Conservation (phyloP, 1,284 basidiomycete genomes). For the Irpex rosettiformis region DNA sequence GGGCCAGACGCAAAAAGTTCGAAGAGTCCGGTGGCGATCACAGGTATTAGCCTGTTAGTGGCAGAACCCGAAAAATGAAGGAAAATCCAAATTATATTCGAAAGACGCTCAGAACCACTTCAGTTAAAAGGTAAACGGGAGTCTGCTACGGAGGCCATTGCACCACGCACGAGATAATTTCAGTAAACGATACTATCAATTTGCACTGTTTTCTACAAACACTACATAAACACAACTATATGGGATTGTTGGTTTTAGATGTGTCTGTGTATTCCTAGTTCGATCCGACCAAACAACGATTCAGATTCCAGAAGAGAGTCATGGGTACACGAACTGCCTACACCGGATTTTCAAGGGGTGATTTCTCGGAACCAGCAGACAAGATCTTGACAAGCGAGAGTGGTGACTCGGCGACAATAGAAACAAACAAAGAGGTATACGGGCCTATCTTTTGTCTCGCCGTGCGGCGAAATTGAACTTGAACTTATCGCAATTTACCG, state of each 20-base stretch:
- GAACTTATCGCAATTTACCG: slow-evolving; percentile 19
- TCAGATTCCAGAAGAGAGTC: no score
- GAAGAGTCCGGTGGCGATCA: background rate
- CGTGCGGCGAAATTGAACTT: background rate
- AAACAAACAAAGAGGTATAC: background rate
- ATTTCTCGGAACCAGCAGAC: background rate
- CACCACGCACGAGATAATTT: background rate
- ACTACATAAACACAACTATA: background rate
- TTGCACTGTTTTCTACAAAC: background rate
- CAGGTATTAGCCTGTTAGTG: background rate
- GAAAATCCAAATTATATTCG: background rate
- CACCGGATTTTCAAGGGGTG: background rate
- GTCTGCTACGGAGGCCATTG: background rate
- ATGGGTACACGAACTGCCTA: background rate
- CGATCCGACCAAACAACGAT: background rate
- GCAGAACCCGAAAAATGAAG: background rate
- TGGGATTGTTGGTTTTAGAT: background rate
- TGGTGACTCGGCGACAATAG: background rate
- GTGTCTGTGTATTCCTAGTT: background rate
- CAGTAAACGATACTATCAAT: background rate
- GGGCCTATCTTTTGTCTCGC: background rate
- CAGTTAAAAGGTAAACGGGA: background rate
- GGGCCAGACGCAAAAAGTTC: background rate
- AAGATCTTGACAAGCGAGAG: background rate
- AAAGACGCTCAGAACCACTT: background rate